Evolutionary conservation across 768 basidiomycete species (phyloP).

Genomic region (Russula lepida): DNA sequence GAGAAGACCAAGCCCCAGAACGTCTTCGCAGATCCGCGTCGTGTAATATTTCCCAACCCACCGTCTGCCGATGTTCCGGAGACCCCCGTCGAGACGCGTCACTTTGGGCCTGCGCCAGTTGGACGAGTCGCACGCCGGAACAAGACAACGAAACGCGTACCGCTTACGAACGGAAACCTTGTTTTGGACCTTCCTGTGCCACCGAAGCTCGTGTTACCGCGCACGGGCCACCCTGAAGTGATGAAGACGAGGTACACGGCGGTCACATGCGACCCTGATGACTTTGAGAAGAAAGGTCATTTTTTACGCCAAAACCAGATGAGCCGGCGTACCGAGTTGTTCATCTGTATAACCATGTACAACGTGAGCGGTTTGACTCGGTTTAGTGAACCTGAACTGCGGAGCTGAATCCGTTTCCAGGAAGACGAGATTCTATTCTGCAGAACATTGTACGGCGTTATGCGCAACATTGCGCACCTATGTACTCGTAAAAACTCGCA

Average conservation of each 20-base stretch:
- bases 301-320: conserved; percentile 77
- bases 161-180: conserved; percentile 80
- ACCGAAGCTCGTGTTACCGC: conserved; percentile 68
- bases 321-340: conserved; percentile 77
- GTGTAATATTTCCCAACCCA: conserved; percentile 19
- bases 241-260: conserved; percentile 74
- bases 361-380: conserved; percentile 57
- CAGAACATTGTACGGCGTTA: conserved; percentile 90
- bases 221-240: conserved; percentile 65
- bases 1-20: conserved; percentile 18
- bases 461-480: conserved; percentile 75
- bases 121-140: conserved; percentile 72
- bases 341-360: conserved; percentile 95
- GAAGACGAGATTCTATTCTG: conserved; percentile 88
- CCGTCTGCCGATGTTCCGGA: conserved; percentile 31
- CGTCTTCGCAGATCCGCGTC: conserved; percentile 16
- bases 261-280: conserved; percentile 89
- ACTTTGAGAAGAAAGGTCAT: conserved; percentile 78
- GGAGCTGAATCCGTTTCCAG: conserved; percentile 30
- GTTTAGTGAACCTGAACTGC: neutral
- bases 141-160: conserved; percentile 69
- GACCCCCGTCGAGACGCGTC: conserved; percentile 54
- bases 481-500: conserved; percentile 83
- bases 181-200: conserved; percentile 82
- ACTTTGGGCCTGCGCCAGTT: conserved; percentile 82